Conservation (phyloP, 371 early-diverging fungal species). For the Zychaea mexicana region DNA sequence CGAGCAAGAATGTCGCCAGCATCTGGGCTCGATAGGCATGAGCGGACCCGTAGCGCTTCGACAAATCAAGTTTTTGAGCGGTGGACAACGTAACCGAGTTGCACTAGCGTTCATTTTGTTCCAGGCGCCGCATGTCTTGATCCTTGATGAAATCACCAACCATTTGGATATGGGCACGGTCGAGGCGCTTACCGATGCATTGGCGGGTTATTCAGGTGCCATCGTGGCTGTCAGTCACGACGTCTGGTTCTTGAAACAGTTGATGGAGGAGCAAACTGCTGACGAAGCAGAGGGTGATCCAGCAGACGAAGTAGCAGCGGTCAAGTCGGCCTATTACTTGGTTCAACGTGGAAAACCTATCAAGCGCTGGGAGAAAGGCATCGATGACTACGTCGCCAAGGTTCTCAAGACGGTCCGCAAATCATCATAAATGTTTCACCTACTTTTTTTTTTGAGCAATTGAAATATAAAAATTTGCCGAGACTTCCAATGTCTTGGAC, state of each 20-base stretch:
- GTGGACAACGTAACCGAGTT: constrained; percentile 80
- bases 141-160: constrained; percentile 88
- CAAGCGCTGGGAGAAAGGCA: constrained; percentile 46
- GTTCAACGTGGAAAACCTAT: constrained; percentile 35
- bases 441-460: not conserved
- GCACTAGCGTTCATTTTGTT: constrained; percentile 70
- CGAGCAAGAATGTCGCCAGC: constrained; percentile 64
- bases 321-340: constrained; percentile 29
- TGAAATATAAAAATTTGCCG: not conserved
- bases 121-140: constrained; percentile 72
- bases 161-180: constrained; percentile 80
- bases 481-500: no score
- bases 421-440: not conserved
- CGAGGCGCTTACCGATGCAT: constrained; percentile 61
- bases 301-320: constrained; percentile 6
- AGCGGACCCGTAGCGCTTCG: constrained; percentile 58
- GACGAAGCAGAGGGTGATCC: constrained; percentile 34
- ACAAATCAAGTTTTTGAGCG: constrained; percentile 60
- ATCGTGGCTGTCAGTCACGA: constrained; percentile 77
- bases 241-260: constrained; percentile 67
- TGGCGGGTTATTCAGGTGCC: constrained; percentile 63
- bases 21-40: constrained; percentile 70
- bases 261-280: constrained; percentile 47
- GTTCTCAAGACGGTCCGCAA: constrained; percentile 31
- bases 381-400: constrained; percentile 45